Evolutionary conservation across 257 asterid species (phyloP), one percentile per base, ranked within the genome.

Genomic region (Solanum arcanum): DNA sequence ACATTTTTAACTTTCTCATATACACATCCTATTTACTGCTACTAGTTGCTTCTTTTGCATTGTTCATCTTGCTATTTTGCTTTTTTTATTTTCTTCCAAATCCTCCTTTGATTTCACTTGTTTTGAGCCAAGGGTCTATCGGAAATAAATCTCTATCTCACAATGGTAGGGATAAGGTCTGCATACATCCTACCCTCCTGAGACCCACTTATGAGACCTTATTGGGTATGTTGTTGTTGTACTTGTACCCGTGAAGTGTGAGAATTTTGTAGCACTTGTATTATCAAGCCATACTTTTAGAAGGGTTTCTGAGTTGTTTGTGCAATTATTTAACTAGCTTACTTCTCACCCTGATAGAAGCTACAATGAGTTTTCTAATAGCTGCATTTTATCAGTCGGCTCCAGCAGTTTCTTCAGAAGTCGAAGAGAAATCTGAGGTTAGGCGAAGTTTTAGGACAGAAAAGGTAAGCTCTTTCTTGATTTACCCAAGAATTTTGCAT

Each of bases 401-500:
- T 89, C 88, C 95, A 75, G 90, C 91, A 2, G 91, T 86, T 86
- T 90, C 86, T 87, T 86, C 84, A 86, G 86, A 89, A 83, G 60
- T 52, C 42, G 90, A 87, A 83, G 92, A 83, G 84, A 90, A 92
- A 85, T 76, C 25, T 88, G 94, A 87, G 86, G 86, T 86, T 87
- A 93, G 94, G 74, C 92, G 90, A 78, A 74, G 86, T 33, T 90
- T 93, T 84, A 93, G 90, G 93, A 87, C 95, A 73, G 93, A 89
- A 84, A 93, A 91, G 89, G 99, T 94, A 93, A 92, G 96, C 31
- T 84, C 85, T 83, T 75, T 87, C 86, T 60, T 73, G 73, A 47
- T 77, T 82, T 56, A 80, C 75, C 78, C 69, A 88, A 80, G 56
- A 59, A 29, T n/a, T 59, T n/a, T 31, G 42, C 11, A 2, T n/a